Evolutionary conservation across 108 stramenopile species (phyloP), one percentile per base, ranked within the genome.

Genomic region (Skeletonema potamos): DNA sequence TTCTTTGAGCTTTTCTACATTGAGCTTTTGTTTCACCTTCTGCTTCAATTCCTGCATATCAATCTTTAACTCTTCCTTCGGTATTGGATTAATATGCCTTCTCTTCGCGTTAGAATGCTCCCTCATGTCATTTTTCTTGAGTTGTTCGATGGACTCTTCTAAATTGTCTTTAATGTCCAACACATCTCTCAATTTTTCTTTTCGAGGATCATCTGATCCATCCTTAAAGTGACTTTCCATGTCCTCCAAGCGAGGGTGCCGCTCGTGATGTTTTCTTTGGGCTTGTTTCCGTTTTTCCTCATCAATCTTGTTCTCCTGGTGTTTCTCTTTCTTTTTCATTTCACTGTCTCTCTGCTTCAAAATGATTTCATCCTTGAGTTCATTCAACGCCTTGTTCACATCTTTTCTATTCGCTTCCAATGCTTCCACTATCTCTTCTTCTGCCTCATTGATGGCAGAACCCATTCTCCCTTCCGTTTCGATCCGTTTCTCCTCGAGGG

Each of bases 401-500:
- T 72, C 54, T 33, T 62, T 58, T 4, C 65, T 65, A 51, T 66
- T 51, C 1, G 57, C 60, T 26, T 62, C 64, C 60, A 67, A 6
- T 39, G 10, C 27, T 51, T 72, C 30, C 36, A 78, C 77, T 27
- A 72, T 54, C 17, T 72, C 65, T 39, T 72, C 59, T 67, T 78
- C 77, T 1, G 70, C 77, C n/a, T 68, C 62, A 34, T 63, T 68
- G n/a, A 76, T 62, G 20, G 43, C 61, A 11, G 51, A 22, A 4
- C 26, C 56, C n/a, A 30, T 18, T n/a, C n/a, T n/a, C n/a, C 43
- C 64, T 26, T 76, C 62, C 6, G 27, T 61, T 56, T 78, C 70
- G 12, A 64, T 39, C 6, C 77, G 64, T 26, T 72, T 72, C 27
- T 78, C 77, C 51, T 78, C 77, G 46, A 78, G 34, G 1, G 77